A percentile compares a stretch with the other conserved stretches of the same genome.
Evolutionary conservation across 768 basidiomycete genomes (phyloP).

Genomic region (Boletus subcaerulescens): DNA sequence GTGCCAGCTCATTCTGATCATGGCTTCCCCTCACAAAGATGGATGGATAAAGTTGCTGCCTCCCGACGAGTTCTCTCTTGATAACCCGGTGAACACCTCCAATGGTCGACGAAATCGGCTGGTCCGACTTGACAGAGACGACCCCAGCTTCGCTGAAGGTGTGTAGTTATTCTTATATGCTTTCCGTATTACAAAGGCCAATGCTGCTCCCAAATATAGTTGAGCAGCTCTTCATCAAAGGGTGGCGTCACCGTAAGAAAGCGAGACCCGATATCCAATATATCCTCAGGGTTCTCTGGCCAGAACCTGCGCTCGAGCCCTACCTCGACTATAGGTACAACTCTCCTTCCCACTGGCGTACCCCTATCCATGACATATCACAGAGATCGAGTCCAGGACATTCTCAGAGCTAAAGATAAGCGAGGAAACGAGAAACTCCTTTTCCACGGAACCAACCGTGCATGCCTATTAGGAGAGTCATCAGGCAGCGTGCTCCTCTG

Average conservation of each 20-base stretch:
- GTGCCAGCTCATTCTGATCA: constrained; percentile 10
- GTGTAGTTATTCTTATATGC: constrained; percentile 11
- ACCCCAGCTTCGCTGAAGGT: constrained; percentile 42
- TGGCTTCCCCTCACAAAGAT: constrained; percentile 18
- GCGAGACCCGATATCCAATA: constrained; percentile 44
- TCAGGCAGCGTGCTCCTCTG: constrained; percentile 47
- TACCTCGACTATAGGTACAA: constrained; percentile 47
- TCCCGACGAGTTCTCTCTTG: constrained; percentile 36
- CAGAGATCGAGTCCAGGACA: constrained; percentile 28
- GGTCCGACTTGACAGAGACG: constrained; percentile 35
- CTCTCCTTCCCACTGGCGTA: constrained; percentile 14
- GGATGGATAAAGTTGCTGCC: constrained; percentile 28
- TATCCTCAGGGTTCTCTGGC: constrained; percentile 50
- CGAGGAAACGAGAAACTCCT: constrained; percentile 54
- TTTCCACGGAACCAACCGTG: constrained; percentile 66
- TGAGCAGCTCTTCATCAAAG: constrained; percentile 46
- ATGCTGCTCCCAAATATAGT: constrained; percentile 34
- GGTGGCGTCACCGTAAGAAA: constrained; percentile 58
- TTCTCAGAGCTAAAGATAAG: constrained; percentile 25
- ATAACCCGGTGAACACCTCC: constrained; percentile 39
- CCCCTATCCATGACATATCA: constrained; percentile 1
- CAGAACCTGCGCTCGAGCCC: constrained; percentile 41
- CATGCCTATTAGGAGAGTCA: constrained; percentile 57
- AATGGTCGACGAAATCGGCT: constrained; percentile 43
- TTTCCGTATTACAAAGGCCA: background rate